Base-by-base conservation (phyloP, 257 asterid genomes). In the Vinca minor region DNA sequence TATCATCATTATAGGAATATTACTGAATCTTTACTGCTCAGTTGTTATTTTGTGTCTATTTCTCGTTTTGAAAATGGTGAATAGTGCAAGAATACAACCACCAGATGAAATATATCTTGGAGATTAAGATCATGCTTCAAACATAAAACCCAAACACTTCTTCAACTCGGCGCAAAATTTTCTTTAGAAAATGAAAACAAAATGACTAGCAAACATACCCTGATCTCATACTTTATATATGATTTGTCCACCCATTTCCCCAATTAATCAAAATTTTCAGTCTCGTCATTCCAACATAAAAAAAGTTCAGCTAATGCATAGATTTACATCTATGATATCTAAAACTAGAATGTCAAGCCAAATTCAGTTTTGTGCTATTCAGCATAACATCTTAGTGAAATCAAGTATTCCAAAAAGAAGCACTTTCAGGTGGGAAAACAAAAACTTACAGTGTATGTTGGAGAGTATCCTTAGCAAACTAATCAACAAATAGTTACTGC, bases 391-490 rank as follows among this genome's bases (percentile, higher is more conserved):
- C 57, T 10, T 9, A 25, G 58, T 10, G 35, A 29, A 18, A 54
- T 28, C 5, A 55, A 55, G 23, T 55, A 55, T 6, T 29, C 4
- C 15, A 17, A 14, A 29, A 29, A 54, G 21, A 31, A 29, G 15
- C 14, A 31, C 17, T 41, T 60, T 41, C 26, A 25, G 39, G 56
- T 54, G 21, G n/a, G n/a, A n/a, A n/a, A 34, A 34, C 20, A 52
- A 47, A 52, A 35, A 77, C 96, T 87, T 78, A 89, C 97, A 63
- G 25, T 87, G 94, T 74, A 83, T 62, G 73, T 87, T 84, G 71
- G 97, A 75, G 76, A 93, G 97, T 77, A 89, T 82, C 86, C 91
- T 84, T 31, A 93, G 87, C 74, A 93, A 81, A 81, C 85, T 87
- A 74, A 84, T 77, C 64, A 93, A 64, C 63, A 89, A 77, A 81